phyloP scores from a whole-genome alignment of 768 basidiomycete genomes.

The Termitomyces sp. region DNA sequence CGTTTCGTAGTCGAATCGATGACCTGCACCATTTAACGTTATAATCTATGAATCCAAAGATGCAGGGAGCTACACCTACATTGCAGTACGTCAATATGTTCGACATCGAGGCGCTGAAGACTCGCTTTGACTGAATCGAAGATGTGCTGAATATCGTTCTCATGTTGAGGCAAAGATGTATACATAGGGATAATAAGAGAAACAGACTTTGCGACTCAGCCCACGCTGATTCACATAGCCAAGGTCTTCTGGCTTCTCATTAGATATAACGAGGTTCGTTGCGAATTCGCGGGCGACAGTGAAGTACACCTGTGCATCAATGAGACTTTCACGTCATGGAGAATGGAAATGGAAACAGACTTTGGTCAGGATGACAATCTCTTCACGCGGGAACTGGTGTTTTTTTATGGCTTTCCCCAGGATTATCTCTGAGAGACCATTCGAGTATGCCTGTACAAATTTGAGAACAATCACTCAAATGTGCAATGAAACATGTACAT shows the following conservation, averaged over 20 bases:
- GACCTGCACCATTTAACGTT: slow-evolving; percentile 67
- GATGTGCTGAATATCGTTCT: slow-evolving; percentile 43
- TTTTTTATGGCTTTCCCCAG: slow-evolving; percentile 69
- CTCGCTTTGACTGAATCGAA: slow-evolving; percentile 62
- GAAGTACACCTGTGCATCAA: slow-evolving; percentile 27
- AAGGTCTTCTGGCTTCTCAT: slow-evolving; percentile 23
- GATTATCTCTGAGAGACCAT: slow-evolving; percentile 59
- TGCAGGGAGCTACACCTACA: slow-evolving; percentile 24
- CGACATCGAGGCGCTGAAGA: slow-evolving; percentile 62
- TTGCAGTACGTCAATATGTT: slow-evolving; percentile 74
- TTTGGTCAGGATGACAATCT: slow-evolving; percentile 78
- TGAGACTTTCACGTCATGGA: background rate
- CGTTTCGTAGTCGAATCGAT: slow-evolving; percentile 51
- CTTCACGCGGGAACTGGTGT: slow-evolving; percentile 58
- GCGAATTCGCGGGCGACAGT: slow-evolving; percentile 22
- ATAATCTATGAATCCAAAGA: slow-evolving; percentile 20
- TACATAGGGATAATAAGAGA: background rate
- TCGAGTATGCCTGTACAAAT: slow-evolving; percentile 50
- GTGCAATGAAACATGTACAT: background rate
- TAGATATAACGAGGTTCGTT: slow-evolving; percentile 2
- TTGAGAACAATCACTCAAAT: background rate
- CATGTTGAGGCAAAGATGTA: background rate
- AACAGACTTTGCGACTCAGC: slow-evolving; percentile 21
- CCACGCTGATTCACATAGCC: slow-evolving; percentile 56
- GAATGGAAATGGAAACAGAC: slow-evolving; percentile 23